These are phyloP conservation scores for Ophiocordyceps polyrhachis-furcata DNA, from an alignment of 2,329 filamentous ascomycete genomes.

Conservation along the genomic window DNA sequence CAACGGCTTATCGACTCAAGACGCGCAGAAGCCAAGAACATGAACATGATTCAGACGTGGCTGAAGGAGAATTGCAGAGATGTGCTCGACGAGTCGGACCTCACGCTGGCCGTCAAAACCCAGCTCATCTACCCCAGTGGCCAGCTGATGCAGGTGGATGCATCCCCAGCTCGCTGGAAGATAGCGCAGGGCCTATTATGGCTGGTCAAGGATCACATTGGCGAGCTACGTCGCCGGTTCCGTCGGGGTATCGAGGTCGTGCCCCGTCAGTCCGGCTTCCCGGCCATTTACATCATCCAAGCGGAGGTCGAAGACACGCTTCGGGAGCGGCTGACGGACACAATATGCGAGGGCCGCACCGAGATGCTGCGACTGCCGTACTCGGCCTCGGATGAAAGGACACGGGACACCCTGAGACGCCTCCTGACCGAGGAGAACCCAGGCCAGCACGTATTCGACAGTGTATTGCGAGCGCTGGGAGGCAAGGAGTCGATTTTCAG, in stretches of 20 bases:
- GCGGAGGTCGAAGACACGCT: constrained; percentile 25
- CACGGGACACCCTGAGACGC: neutral
- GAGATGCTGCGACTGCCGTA: constrained; percentile 4
- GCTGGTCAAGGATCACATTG: constrained; percentile 19
- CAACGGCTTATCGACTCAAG: constrained; percentile 33
- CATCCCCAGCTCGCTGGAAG: constrained; percentile 32
- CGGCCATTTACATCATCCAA: constrained; percentile 36
- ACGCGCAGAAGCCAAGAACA: constrained; percentile 19
- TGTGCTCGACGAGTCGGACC: constrained; percentile 45
- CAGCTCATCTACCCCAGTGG: constrained; percentile 41
- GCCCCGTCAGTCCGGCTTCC: constrained; percentile 23
- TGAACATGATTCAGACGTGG: constrained; percentile 33
- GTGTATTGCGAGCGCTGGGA: neutral
- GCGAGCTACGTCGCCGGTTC: constrained; percentile 12
- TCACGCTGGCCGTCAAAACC: constrained; percentile 31
- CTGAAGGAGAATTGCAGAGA: constrained; percentile 33
- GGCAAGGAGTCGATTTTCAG: neutral
- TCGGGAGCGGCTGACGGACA: constrained; percentile 17
- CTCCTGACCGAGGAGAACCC: neutral
- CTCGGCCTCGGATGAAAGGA: neutral
- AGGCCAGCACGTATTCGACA: neutral
- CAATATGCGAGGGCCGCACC: constrained; percentile 17
- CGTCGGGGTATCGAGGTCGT: constrained; percentile 28
- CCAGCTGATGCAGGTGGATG: constrained; percentile 26
- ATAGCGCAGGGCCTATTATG: constrained; percentile 21